phyloP scores from a whole-genome alignment of 2,329 filamentous ascomycete species.

The Talaromyces sp. region DNA sequence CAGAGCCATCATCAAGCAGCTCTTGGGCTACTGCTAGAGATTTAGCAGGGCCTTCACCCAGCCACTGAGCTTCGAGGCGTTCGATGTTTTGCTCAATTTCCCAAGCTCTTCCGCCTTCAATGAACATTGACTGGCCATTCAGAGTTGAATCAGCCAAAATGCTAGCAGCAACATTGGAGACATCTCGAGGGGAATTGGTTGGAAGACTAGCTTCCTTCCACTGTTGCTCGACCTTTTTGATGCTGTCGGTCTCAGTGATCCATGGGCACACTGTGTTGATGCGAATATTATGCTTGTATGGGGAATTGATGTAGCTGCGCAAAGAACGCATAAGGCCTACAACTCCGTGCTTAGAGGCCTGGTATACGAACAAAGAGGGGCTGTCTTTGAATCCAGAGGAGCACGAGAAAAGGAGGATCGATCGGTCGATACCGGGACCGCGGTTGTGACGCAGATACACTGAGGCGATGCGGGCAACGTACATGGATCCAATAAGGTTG shows the following conservation, averaged over 20 bases:
- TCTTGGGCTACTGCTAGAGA: conserved; percentile 40
- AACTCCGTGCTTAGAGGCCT: conserved; percentile 54
- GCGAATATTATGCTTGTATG: conserved; percentile 43
- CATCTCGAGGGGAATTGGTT: conserved; percentile 43
- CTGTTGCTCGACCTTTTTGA: conserved; percentile 37
- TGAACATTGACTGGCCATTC: conserved; percentile 47
- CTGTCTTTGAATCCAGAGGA: conserved; percentile 54
- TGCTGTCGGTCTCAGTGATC: conserved; percentile 46
- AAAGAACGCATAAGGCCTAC: conserved; percentile 54
- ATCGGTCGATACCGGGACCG: conserved; percentile 39
- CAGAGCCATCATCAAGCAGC: conserved; percentile 31
- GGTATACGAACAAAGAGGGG: conserved; percentile 53
- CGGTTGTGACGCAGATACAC: conserved; percentile 52
- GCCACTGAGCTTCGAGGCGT: conserved; percentile 46
- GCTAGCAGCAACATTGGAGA: conserved; percentile 44
- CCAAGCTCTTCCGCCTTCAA: conserved; percentile 48
- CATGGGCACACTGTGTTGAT: conserved; percentile 51
- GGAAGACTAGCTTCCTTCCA: conserved; percentile 45
- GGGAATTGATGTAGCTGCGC: conserved; percentile 36
- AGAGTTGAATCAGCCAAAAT: conserved; percentile 38
- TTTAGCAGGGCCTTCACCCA: conserved; percentile 43
- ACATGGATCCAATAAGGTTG: conserved; percentile 52
- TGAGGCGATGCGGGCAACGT: conserved; percentile 53
- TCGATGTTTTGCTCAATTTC: conserved; percentile 49
- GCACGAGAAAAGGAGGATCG: conserved; percentile 49